Percentiles rank a stretch among this genome's conserved stretches.
phyloP scores from a whole-genome alignment of 371 early-diverging fungal genomes.

The Choanephora cucurbitarum region DNA sequence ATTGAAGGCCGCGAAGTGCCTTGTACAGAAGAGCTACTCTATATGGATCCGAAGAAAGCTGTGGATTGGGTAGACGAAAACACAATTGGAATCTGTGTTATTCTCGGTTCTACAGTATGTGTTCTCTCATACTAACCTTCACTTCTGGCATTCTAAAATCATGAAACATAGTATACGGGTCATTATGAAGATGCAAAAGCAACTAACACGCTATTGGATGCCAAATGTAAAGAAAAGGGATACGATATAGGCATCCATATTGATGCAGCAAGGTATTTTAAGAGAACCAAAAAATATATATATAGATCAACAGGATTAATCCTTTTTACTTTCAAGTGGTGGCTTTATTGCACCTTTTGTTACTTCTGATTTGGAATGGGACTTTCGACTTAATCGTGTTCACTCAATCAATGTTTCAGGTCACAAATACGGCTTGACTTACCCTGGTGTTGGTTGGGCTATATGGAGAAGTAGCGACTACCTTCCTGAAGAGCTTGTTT shows the following conservation, averaged over 20 bases:
- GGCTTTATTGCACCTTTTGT: conserved; percentile 83
- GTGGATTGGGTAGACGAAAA: conserved; percentile 70
- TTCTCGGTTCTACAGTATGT: conserved; percentile 69
- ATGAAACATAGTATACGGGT: conserved; percentile 65
- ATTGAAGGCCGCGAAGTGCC: conserved; percentile 64
- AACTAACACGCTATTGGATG: conserved; percentile 59
- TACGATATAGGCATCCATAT: conserved; percentile 75
- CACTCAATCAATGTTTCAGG: conserved; percentile 73
- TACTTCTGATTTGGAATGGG: conserved; percentile 62
- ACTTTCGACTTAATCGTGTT: conserved; percentile 66
- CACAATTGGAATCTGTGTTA: conserved; percentile 73
- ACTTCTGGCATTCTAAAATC: too few species aligned
- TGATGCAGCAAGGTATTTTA: conserved; percentile 68
- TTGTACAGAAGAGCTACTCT: conserved; percentile 51
- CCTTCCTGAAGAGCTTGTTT: conserved; percentile 66
- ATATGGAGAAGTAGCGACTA: conserved; percentile 63
- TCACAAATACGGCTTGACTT: conserved; percentile 79
- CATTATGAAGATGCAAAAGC: conserved; percentile 76
- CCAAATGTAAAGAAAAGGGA: conserved; percentile 53
- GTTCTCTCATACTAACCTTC: too few species aligned
- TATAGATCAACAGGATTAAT: background rate
- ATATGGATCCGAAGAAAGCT: conserved; percentile 62
- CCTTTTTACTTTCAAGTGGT: conserved; percentile 43
- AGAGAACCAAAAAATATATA: background rate
- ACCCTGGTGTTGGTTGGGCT: conserved; percentile 73